Evolutionary conservation across 139 green algal species (phyloP), one percentile per base, ranked within the genome.

Genomic region (Coelastrella sp.): DNA sequence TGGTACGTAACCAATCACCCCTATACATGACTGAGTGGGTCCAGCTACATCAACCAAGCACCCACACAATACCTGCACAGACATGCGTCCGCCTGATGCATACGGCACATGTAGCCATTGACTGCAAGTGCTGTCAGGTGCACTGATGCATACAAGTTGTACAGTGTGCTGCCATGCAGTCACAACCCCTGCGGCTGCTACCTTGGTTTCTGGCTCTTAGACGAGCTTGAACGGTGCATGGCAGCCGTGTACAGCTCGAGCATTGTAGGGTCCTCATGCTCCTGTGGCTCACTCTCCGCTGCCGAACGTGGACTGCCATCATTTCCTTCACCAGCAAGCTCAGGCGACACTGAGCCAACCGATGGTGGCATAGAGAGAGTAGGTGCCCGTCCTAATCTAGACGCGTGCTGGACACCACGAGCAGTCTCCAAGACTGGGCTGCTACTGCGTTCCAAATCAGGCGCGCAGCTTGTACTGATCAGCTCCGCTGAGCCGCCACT

Each of bases 251-350:
- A 80, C 7, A 86, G n/a, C 67, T 86, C 37, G 19, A 80, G 67
- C 67, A 86, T 86, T 34, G 34, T 48, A 27, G 80, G 80, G 37
- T 86, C 80, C 6, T 86, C 59, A 45, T 84, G 19, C 23, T 45
- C 77, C 38, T 53, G 69, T 43, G 40, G 32, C 69, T 76, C 13
- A 32, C 13, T 9, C 37, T 50, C 23, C 35, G 5, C 67, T 57
- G 37, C 35, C 53, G 67, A 34, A 34, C 35, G 30, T 57, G 67
- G 34, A 25, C 5, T 13, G 6, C 7, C 67, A 34, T 25, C 67
- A 13, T 38, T 15, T 76, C n/a, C n/a, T n/a, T n/a, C n/a, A n/a
- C n/a, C n/a, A n/a, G 67, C 67, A 76, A 40, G 9, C 27, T 64
- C 53, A 32, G 53, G 53, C 19, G 53, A 64, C 7, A 21, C 7